phyloP scores from a whole-genome alignment of 1,139 yeast species.

The Candida sp. region DNA sequence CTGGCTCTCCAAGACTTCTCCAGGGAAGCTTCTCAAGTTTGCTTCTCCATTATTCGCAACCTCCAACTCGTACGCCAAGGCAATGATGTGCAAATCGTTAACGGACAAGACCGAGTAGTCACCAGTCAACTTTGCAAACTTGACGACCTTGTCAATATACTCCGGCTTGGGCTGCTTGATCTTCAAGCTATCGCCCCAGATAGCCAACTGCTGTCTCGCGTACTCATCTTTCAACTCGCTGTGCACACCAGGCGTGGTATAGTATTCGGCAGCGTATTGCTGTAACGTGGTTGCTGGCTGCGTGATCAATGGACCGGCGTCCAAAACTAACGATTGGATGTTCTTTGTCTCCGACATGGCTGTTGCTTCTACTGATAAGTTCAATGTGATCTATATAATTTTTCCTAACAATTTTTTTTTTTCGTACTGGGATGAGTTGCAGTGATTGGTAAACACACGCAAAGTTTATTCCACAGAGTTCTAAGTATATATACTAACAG shows the following conservation, averaged over 20 bases:
- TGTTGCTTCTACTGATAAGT: not conserved
- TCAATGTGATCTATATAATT: not conserved
- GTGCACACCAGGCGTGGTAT: slow-evolving; percentile 92
- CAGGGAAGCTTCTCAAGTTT: slow-evolving; percentile 75
- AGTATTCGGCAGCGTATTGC: slow-evolving; percentile 68
- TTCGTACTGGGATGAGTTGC: slow-evolving; percentile 2
- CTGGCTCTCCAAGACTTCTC: slow-evolving; percentile 43
- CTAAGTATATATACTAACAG: too few species aligned
- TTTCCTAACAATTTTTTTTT: not conserved
- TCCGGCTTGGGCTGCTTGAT: slow-evolving; percentile 78
- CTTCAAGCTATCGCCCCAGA: slow-evolving; percentile 73
- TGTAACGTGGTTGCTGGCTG: slow-evolving; percentile 80
- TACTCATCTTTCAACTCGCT: slow-evolving; percentile 87
- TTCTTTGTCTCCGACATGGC: slow-evolving; percentile 15
- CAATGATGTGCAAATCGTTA: slow-evolving; percentile 92
- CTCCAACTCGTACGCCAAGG: slow-evolving; percentile 89
- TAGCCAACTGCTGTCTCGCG: slow-evolving; percentile 73
- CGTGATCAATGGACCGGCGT: slow-evolving; percentile 94
- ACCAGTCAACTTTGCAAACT: slow-evolving; percentile 88
- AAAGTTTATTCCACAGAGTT: too few species aligned
- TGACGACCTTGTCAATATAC: slow-evolving; percentile 65
- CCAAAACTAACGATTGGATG: slow-evolving; percentile 73
- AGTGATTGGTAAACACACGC: not conserved
- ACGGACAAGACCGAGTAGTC: slow-evolving; percentile 87
- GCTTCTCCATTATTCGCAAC: slow-evolving; percentile 65